Base-by-base conservation (phyloP, 2,329 filamentous ascomycete species). In the Penicillium oxalicum region DNA sequence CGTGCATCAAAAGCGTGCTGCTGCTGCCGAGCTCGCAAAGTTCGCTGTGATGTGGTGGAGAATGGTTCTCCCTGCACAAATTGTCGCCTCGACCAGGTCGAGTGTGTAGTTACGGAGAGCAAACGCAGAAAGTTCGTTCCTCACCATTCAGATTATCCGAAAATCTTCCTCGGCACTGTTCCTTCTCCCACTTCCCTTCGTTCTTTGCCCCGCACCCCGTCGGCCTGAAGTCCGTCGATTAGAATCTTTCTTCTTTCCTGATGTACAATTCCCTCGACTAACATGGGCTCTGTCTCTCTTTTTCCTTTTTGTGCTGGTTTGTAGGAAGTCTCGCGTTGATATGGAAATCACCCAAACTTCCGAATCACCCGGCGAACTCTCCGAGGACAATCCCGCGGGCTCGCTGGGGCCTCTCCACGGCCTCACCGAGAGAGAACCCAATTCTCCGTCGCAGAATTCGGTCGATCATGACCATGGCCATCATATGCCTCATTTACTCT, bases 11-110 rank as follows among this genome's bases (percentile, higher is more conserved):
- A 91, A 60, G 91, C 91, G 13, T 96, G 91, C 68, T 88, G 89
- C 54, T 89, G 86, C 60, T 95, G 91, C 71, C 81, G 91, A 61
- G 84, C 87, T 49, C 83, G 91, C 64, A 96, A 96, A 69, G 91
- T 96, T 37, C 82, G 91, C 49, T 96, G 91, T 74, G 91, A 96
- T 73, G 90, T 95, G 48, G 89, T 93, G 50, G 89, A 95, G 69
- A 81, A 82, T 68, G 86, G 86, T 42, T 85, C 85, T 38, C 89
- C 89, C 1, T 95, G 89, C 69, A 90, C 87, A 48, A 95, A 95
- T 70, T 94, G 89, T 72, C 78, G 87, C 24, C 60, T 76, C 57
- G 74, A 77, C 50, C 73, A 74, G 54, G 74, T 77, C 40, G 69
- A 73, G 55, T 77, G 74, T 55, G 62, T 85, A 47, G 82, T 88